A percentile compares a stretch with the other conserved stretches of the same genome.
Evolutionary conservation across 106 monocot species (phyloP).

Genomic region (Agapanthus africanus): DNA sequence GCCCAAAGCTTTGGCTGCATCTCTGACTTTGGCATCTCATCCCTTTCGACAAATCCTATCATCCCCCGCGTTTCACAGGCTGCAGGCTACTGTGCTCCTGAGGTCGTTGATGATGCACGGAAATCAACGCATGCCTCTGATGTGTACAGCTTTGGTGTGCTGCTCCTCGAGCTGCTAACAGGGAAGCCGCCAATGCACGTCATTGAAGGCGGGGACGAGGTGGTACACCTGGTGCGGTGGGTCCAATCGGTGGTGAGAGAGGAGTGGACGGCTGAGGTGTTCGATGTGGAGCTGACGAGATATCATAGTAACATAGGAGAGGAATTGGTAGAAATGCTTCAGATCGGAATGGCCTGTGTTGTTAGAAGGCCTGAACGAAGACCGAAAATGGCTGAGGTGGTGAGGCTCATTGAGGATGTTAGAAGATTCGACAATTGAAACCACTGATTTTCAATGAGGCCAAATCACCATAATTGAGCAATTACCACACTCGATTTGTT

Average conservation of each 20-base stretch:
- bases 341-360: constrained; percentile 15
- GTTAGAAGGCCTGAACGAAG: constrained; percentile 14
- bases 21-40: constrained; percentile 32
- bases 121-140: constrained; percentile 28
- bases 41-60: constrained; percentile 11
- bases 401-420: constrained; percentile 15
- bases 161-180: constrained; percentile 54
- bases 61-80: constrained; percentile 12
- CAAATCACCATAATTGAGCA: too few relatives aligned
- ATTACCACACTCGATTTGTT: too few relatives aligned
- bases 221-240: constrained; percentile 15
- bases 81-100: constrained; percentile 41
- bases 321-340: constrained; percentile 20
- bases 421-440: constrained; percentile 2
- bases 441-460: too few relatives aligned
- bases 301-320: constrained; percentile 7
- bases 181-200: constrained; percentile 30
- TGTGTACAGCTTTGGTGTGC: constrained; percentile 49
- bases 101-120: constrained; percentile 28
- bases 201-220: constrained; percentile 17
- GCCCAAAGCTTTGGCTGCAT: constrained; percentile 21
- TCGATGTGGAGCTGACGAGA: constrained; percentile 13
- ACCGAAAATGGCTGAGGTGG: constrained; percentile 12
- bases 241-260: constrained; percentile 15
- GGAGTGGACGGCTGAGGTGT: constrained; percentile 21